These are phyloP conservation scores for Gamsiella multidivaricata DNA, from an alignment of 192 early-diverging fungal genomes.

Conservation along the genomic window DNA sequence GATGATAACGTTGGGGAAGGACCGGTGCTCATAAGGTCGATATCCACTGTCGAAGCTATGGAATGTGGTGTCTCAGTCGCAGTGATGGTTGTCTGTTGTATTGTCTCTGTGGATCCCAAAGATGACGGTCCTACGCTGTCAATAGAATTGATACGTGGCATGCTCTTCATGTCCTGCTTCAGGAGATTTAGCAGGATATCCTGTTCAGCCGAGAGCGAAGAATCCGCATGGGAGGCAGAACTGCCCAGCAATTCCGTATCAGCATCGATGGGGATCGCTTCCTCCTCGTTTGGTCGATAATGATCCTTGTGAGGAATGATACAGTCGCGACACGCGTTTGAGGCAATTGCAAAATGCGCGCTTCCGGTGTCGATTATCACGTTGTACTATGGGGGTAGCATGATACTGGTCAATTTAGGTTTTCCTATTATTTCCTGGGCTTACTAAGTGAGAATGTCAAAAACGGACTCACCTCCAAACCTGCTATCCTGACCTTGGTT, in stretches of 20 bases:
- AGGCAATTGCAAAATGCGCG: slow-evolving; percentile 43
- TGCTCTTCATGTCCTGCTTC: not conserved
- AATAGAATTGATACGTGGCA: not conserved
- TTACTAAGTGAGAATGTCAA: too few species aligned
- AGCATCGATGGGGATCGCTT: slow-evolving; percentile 38
- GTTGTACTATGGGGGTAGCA: slow-evolving; percentile 22
- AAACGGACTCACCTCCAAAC: slow-evolving; percentile 45
- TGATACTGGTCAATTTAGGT: not conserved
- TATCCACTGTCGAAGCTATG: too few species aligned
- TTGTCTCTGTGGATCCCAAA: not conserved
- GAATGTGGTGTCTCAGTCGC: not conserved
- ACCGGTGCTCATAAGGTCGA: too few species aligned
- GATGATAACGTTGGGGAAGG: not conserved
- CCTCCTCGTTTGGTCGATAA: slow-evolving; percentile 26
- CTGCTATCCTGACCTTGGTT: slow-evolving; percentile 40
- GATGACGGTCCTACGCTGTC: not conserved
- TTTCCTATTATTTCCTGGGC: not conserved
- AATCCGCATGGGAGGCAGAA: not conserved
- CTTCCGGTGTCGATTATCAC: slow-evolving; percentile 52
- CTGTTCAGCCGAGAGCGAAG: not conserved
- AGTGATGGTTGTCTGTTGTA: not conserved
- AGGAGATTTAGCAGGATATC: slow-evolving; percentile 8
- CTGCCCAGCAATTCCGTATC: not conserved
- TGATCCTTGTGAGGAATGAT: slow-evolving; percentile 19
- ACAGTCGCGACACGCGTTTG: slow-evolving; percentile 33